Evolutionary conservation across 805 yeast species (phyloP), one percentile per base, ranked within the genome.

Genomic region (Myxozyma geophila): DNA sequence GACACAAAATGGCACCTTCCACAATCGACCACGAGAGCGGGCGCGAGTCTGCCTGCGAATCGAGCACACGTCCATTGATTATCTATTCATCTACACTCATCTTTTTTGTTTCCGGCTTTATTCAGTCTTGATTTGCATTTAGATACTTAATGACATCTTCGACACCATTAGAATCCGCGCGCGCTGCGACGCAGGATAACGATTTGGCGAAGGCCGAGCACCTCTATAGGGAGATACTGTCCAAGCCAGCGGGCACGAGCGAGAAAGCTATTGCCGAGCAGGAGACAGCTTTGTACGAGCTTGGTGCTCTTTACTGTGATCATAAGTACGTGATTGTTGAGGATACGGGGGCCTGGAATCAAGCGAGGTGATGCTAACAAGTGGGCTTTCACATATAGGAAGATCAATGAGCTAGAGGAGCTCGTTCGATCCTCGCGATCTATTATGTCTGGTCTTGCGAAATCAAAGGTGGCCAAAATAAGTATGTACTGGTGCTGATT

Each of bases 401-500:
- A 85, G 53, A 78, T 81, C 33, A 80, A 77, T 4, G 82, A 85
- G 69, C 81, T 95, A 51, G 78, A 81, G 17, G 78, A 77, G 46
- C 84, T 95, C 71, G 85, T 95, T 44, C 80, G 85, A 12, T 81
- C 84, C 47, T 87, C 96, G 0, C 84, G 95, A 70, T 79, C 77
- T 8, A 83, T 87, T n/a, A 87, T 92, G 81, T 84, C 87, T 59
- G 83, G 84, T 40, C 85, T 90, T 72, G 97, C 98, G 53, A 95
- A 95, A 78, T 89, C 97, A 15, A 95, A 95, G 76, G 89, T 96
- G 8, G 96, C 98, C 21, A 95, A 93, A 75, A 89, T 93, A 60
- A 87, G 71, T 69, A 67, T 40, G 67, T 41, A 10, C 21, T 13
- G 10, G 7, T 51, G 19, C 9, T 7, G 12, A 28, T 15, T 47